phyloP scores from a whole-genome alignment of 495 filamentous ascomycete species.

The Daldinia decipiens region DNA sequence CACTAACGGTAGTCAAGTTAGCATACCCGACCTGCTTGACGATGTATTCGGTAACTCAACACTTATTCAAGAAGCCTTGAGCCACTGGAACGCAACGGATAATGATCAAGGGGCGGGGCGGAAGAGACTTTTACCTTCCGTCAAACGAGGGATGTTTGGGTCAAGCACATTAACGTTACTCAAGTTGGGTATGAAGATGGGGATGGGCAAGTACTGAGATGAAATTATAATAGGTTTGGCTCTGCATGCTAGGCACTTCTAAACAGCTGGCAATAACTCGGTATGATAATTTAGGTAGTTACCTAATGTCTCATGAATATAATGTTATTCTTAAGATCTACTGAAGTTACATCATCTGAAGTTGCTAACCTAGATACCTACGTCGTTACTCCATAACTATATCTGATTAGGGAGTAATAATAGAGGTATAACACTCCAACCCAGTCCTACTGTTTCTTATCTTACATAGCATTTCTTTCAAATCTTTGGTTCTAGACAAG shows the following conservation, averaged over 20 bases:
- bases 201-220: slow-evolving; percentile 26
- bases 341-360: not conserved
- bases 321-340: not conserved
- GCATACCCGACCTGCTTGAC: slow-evolving; percentile 36
- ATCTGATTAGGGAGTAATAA: not conserved
- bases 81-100: slow-evolving; percentile 37
- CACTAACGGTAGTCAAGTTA: slow-evolving; percentile 33
- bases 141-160: slow-evolving; percentile 33
- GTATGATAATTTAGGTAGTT: not conserved
- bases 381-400: too few species aligned
- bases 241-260: not conserved
- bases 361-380: too few species aligned
- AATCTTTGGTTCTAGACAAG: too few species aligned
- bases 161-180: slow-evolving; percentile 40
- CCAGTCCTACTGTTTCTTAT: too few species aligned
- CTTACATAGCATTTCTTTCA: too few species aligned
- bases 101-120: slow-evolving; percentile 11
- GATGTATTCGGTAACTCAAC: slow-evolving; percentile 47
- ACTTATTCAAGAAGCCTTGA: slow-evolving; percentile 42
- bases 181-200: slow-evolving; percentile 47
- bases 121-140: slow-evolving; percentile 22
- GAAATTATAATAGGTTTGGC: not conserved
- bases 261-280: not conserved
- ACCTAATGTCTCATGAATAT: slow-evolving; percentile 1
- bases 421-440: not conserved